Base-by-base conservation (phyloP, 2,329 filamentous ascomycete genomes). In the Sporothrix schenckii region DNA sequence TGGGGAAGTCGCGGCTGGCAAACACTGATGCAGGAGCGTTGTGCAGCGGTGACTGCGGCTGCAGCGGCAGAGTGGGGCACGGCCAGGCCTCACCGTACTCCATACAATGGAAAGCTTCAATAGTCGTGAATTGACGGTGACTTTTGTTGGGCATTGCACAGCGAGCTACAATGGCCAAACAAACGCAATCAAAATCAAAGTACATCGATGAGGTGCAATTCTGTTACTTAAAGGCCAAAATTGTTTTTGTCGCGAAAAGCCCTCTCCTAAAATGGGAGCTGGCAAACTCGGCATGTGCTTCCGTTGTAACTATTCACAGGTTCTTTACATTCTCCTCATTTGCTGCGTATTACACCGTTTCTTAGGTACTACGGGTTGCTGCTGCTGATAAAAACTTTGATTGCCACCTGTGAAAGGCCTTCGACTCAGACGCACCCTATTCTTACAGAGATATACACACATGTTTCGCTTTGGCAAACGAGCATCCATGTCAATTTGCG, bases 1-100 rank as follows among this genome's bases (percentile, higher is more conserved):
- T 66, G 63, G 63, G 47, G 63, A 66, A 66, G 63, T 47, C 63
- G 47, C 63, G 47, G 63, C 63, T 39, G 47, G 27, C 16, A 34
- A 34, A 34, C 24, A 30, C 27, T 47, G 44, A 7, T 27, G 14
- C 21, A 14, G 53, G 13, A 34, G 53, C 63, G 44, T 9, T 34
- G 44, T 66, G 44, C 7, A 66, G 61, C n/a, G 34, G 24, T 11
- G 27, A 16, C 30, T 11, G 56, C 30, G 27, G 41, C n/a, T 63
- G 41, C 49, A n/a, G 58, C 39, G 21, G 58, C 34, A 34, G 34
- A 34, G 34, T 34, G 34, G 34, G 34, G 34, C 34, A 9, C 27
- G n/a, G 58, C 44, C 41, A 30, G 44, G 61, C 47, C 24, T 30
- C 53, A 39, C 53, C 14, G 53, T 34, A 9, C 34, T 34, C 34